Evolutionary conservation across 2,329 filamentous ascomycete genomes (phyloP).

Genomic region (Blastomyces parvus): DNA sequence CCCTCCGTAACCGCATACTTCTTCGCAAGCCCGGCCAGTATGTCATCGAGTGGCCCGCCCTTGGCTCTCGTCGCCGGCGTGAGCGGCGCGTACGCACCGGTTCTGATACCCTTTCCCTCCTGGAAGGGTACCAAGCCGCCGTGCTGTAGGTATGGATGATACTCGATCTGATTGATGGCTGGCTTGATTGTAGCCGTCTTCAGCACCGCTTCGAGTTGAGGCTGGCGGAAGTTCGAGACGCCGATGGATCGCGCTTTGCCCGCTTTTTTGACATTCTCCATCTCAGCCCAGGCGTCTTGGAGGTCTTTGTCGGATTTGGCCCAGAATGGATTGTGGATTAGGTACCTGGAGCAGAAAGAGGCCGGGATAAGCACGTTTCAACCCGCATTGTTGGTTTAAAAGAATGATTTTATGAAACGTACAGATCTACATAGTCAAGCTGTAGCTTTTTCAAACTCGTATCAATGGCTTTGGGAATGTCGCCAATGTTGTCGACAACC

Average conservation of each 20-base stretch:
- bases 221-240: conserved; percentile 51
- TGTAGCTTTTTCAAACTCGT: conserved; percentile 51
- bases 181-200: conserved; percentile 36
- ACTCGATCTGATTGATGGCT: conserved; percentile 36
- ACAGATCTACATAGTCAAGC: conserved; percentile 55
- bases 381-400: neutral
- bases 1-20: conserved; percentile 52
- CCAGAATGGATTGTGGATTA: conserved; percentile 55
- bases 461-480: conserved; percentile 48
- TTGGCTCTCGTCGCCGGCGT: conserved; percentile 46
- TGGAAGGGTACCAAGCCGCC: conserved; percentile 34
- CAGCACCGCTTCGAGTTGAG: conserved; percentile 46
- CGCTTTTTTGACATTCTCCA: conserved; percentile 49
- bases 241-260: conserved; percentile 54
- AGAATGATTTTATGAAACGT: conserved; percentile 17
- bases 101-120: conserved; percentile 33
- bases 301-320: conserved; percentile 45
- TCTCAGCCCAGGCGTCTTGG: conserved; percentile 49
- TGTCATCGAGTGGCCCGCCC: conserved; percentile 47
- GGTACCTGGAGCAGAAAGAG: conserved; percentile 37
- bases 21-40: conserved; percentile 44
- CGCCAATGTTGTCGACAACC: conserved; percentile 42
- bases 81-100: conserved; percentile 35
- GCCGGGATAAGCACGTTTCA: neutral
- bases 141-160: conserved; percentile 42